Conservation (phyloP, 179 eudicot genomes). For the Patellifolia procumbens region DNA sequence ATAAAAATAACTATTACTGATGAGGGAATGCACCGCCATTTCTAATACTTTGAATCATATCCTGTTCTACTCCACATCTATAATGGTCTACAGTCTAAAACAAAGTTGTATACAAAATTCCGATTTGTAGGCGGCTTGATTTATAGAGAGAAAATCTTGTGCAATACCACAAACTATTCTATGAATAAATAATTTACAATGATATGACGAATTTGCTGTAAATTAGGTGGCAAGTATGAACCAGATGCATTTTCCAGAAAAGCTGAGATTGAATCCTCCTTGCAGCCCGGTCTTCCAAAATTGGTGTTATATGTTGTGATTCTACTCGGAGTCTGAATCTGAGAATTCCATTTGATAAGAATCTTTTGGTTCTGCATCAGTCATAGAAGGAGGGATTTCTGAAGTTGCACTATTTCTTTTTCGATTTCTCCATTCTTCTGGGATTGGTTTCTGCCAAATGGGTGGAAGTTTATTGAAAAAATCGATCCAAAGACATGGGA, state of each 20-base stretch:
- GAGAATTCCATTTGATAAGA: constrained; percentile 64
- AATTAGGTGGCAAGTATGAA: background rate
- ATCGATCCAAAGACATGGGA: constrained; percentile 5
- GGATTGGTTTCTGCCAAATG: constrained; percentile 35
- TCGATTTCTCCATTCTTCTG: constrained; percentile 52
- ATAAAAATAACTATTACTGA: too few species aligned
- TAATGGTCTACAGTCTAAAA: background rate
- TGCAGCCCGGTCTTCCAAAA: background rate
- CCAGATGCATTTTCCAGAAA: background rate
- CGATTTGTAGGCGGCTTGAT: background rate
- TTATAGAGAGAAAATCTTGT: background rate
- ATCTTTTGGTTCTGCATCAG: constrained; percentile 60
- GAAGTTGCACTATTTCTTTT: constrained; percentile 37
- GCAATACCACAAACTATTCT: background rate
- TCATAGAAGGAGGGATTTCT: constrained; percentile 70
- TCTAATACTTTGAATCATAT: background rate
- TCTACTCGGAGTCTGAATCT: constrained; percentile 63
- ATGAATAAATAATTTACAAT: background rate
- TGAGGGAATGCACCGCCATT: background rate
- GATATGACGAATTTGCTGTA: background rate
- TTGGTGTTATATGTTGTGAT: background rate
- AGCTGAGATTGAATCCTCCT: background rate
- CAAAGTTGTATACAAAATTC: background rate
- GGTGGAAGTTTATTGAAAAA: background rate
- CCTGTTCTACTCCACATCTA: background rate